Base-by-base conservation (phyloP, 2,329 filamentous ascomycete genomes). In the Mycosphaerelloides madeirae region DNA sequence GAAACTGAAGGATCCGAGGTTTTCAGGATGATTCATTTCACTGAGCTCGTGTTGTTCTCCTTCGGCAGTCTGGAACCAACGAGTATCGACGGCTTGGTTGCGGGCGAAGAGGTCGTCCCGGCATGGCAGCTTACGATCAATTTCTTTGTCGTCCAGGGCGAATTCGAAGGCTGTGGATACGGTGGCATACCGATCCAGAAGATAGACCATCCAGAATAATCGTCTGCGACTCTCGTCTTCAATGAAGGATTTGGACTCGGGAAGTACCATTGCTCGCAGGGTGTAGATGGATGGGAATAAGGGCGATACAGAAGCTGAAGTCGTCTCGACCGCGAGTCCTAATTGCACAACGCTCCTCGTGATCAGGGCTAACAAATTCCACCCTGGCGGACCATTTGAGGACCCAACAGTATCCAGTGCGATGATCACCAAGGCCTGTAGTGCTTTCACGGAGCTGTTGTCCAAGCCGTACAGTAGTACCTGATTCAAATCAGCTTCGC, bases 101-200 rank as follows among this genome's bases (percentile, higher is more conserved):
- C 84, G 85, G 42, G 84, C 77, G 76, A 89, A 95, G 3, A 90
- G 73, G 55, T 95, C 87, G 55, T 95, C 88, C 32, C 87, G 83
- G 59, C 90, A 96, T 1, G 90, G 90, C 6, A 96, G 70, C 38
- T 81, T 86, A 18, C 90, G 80, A 61, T 95, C 89, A 34, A 95
- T 91, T 59, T 95, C 89, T 60, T 84, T 87, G 59, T 95, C 88
- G 54, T 91, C 84, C 14, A 96, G 70, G 1, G 87, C 87, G 62
- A 95, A 95, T 56, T 95, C 88, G 56, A 95, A 95, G 0, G 90
- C 88, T 0, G 90, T 95, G 0, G 88, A 84, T 44, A 95, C 83
- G 0, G 89, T 95, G 1, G 88, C 88, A 61, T 95, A 95, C 38
- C 90, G 78, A 63, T 96, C 90, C 5, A 96, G 75, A 11, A 95